Evolutionary conservation across 2,329 filamentous ascomycete species (phyloP), one percentile per base, ranked within the genome.

Genomic region (Fonsecaea nubica): DNA sequence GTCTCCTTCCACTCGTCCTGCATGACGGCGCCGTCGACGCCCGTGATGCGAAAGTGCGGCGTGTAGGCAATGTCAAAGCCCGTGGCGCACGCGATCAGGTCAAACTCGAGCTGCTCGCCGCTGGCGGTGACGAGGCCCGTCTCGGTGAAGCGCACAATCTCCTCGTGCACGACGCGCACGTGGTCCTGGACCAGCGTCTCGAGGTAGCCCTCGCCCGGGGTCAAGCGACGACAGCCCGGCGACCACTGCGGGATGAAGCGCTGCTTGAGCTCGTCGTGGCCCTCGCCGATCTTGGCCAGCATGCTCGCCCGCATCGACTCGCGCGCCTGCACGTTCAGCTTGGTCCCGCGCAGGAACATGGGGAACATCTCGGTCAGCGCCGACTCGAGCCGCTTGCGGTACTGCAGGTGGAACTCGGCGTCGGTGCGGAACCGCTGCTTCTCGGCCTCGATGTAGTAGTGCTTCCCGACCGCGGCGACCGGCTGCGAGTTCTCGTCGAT

Each of bases 331-430:
- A 79, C 65, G 78, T 76, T 58, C 36, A 65, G 65, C 38, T 76
- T 76, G 2, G 80, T 80, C 33, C 77, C 79, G 55, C 80, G 76
- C 45, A 78, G 74, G 66, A 79, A 82, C 73, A 82, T 78, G 65
- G 72, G 76, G 68, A 82, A 82, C 8, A 79, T 70, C 15, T 74
- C 75, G 70, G 82, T 82, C 58, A 82, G 79, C 63, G 59, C 62
- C 2, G 57, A 54, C 56, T 75, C 73, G n/a, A 70, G 58, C 30
- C 42, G 33, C 45, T 72, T 72, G 10, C 73, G 63, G 36, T 70
- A 66, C 2, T 62, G 55, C 4, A 72, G 62, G 13, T 71, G 64
- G 15, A 56, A 48, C 1, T 64, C 63, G 3, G 69, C 67, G 4
- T 72, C 48, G 5, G 48, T 42, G 6, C 56, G 52, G 40, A 74